phyloP scores from a whole-genome alignment of 768 basidiomycete species.

The Rhizopogon salebrosus region DNA sequence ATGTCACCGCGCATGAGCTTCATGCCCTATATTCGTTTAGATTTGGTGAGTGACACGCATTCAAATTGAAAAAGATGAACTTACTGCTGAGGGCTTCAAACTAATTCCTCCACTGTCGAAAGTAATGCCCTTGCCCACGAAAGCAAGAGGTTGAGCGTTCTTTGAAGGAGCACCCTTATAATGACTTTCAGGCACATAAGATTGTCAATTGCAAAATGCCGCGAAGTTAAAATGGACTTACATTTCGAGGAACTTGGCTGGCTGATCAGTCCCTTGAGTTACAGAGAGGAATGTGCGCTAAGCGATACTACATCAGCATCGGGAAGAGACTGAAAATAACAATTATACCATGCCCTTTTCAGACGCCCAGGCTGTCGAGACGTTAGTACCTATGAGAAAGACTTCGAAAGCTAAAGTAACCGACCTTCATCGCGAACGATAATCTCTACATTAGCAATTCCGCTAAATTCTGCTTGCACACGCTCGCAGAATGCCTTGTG shows the following conservation, averaged over 20 bases:
- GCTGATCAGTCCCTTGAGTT: conserved; percentile 74
- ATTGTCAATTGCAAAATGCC: neutral
- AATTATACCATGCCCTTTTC: conserved; percentile 73
- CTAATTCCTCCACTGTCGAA: conserved; percentile 89
- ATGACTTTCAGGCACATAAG: conserved; percentile 39
- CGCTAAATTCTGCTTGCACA: conserved; percentile 59
- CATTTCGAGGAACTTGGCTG: conserved; percentile 87
- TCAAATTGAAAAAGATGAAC: conserved; percentile 15
- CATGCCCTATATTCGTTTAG: conserved; percentile 50
- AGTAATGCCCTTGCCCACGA: conserved; percentile 88
- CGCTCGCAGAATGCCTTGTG: conserved; percentile 65
- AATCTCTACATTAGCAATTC: conserved; percentile 62
- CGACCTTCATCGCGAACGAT: conserved; percentile 70
- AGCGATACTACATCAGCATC: neutral
- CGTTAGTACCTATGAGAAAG: conserved; percentile 1
- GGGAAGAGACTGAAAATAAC: neutral
- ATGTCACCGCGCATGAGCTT: conserved; percentile 85
- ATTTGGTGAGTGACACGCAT: neutral
- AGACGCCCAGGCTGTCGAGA: conserved; percentile 64
- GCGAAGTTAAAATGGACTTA: conserved; percentile 21
- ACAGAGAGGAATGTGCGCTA: conserved; percentile 86
- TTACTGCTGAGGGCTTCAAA: conserved; percentile 67
- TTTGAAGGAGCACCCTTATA: conserved; percentile 70
- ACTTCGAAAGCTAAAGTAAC: conserved; percentile 5
- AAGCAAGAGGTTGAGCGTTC: conserved; percentile 56